A percentile compares a stretch with the other conserved stretches of the same genome.
phyloP scores from a whole-genome alignment of 805 yeast genomes.

The Cyberlindnera mississippiensis region DNA sequence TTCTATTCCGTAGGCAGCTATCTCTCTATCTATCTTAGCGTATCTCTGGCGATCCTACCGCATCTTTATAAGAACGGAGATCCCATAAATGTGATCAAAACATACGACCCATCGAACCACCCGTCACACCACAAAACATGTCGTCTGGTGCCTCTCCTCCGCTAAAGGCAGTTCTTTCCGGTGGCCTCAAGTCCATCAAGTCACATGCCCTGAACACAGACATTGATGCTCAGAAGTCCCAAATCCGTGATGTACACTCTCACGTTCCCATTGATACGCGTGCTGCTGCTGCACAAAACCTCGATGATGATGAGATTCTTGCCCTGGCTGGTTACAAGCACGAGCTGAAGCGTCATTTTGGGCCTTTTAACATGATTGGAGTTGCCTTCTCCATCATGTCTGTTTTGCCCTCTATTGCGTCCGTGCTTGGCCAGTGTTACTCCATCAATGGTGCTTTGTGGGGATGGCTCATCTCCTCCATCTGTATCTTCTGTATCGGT shows the following conservation, averaged over 20 bases:
- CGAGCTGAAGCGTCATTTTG: constrained; percentile 54
- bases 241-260: constrained; percentile 27
- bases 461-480: constrained; percentile 66
- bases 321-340: constrained; percentile 56
- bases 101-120: too few species aligned
- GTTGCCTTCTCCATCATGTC: constrained; percentile 67
- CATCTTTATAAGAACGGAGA: too few species aligned
- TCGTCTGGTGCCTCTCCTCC: neutral
- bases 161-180: neutral
- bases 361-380: constrained; percentile 58
- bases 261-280: neutral
- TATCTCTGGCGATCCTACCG: too few species aligned
- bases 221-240: constrained; percentile 13
- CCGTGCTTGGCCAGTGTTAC: constrained; percentile 41
- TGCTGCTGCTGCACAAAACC: neutral
- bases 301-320: constrained; percentile 10
- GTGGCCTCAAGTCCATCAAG: constrained; percentile 2
- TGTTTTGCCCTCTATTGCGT: constrained; percentile 54
- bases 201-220: constrained; percentile 17
- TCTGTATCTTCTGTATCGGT: constrained; percentile 55
- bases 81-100: too few species aligned
- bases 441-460: constrained; percentile 56
- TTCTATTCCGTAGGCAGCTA: too few species aligned
- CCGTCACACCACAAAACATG: too few species aligned
- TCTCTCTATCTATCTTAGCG: too few species aligned